Evolutionary conservation across 1,284 basidiomycete genomes (phyloP).

Genomic region (Irpex sp.): DNA sequence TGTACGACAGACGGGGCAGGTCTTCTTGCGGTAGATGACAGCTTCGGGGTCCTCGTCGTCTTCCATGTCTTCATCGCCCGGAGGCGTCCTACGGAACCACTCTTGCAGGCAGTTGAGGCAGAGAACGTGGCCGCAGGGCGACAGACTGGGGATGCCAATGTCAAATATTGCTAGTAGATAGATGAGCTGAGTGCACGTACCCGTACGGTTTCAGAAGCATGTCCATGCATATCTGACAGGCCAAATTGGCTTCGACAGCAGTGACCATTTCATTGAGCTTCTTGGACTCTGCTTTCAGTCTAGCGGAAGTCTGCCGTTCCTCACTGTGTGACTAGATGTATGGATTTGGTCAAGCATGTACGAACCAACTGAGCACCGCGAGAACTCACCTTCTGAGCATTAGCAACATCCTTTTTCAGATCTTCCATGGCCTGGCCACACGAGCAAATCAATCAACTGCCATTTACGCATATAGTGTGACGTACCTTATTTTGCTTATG

Average conservation of each 20-base stretch:
- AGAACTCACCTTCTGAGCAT: conserved; percentile 29
- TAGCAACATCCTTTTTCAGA: conserved; percentile 37
- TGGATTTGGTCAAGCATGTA: background rate
- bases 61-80: conserved; percentile 48
- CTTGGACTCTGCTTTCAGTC: conserved; percentile 42
- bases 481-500: conserved; percentile 58
- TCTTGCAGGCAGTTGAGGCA: conserved; percentile 67
- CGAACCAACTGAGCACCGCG: background rate
- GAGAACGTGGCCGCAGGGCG: conserved; percentile 70
- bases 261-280: conserved; percentile 58
- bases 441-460: conserved; percentile 3
- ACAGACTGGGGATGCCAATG: conserved; percentile 38
- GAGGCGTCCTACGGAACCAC: conserved; percentile 70
- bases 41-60: conserved; percentile 45
- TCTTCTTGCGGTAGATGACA: conserved; percentile 56
- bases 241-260: conserved; percentile 52
- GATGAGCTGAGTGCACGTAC: conserved; percentile 29
- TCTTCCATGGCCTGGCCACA: conserved; percentile 45
- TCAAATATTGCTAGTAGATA: background rate
- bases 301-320: conserved; percentile 41
- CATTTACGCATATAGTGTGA: background rate
- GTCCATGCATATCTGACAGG: conserved; percentile 77
- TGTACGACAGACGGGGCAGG: conserved; percentile 68
- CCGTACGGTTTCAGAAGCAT: conserved; percentile 57
- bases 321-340: conserved; percentile 46